Evolutionary conservation across 306 rosid genomes (phyloP).

Genomic region (Arachis stenosperma): DNA sequence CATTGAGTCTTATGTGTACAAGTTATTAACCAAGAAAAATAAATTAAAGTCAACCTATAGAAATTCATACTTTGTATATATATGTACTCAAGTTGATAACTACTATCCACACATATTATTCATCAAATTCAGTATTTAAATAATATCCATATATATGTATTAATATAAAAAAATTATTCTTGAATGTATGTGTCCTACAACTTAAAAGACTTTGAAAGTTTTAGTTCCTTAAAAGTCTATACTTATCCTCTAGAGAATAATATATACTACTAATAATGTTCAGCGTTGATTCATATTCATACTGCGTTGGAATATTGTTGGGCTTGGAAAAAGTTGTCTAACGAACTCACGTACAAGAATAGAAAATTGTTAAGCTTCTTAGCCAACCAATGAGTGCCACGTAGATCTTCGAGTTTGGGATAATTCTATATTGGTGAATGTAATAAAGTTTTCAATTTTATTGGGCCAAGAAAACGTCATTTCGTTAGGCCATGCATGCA

Average conservation of each 20-base stretch:
- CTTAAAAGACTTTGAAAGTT: constrained; percentile 1
- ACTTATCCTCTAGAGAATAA: neutral
- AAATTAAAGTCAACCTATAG: neutral
- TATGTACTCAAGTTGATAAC: neutral
- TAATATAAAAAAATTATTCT: neutral
- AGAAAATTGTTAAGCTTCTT: no score
- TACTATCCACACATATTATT: neutral
- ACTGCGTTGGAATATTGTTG: neutral
- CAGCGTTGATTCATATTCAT: neutral
- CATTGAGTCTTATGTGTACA: neutral
- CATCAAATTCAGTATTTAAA: neutral
- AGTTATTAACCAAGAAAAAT: neutral
- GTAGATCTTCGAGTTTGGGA: no score
- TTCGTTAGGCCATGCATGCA: no score
- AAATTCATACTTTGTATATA: neutral
- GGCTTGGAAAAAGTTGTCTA: neutral
- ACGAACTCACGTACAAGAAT: no score
- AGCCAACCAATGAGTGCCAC: no score
- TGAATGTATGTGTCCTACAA: neutral
- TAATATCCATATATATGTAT: neutral
- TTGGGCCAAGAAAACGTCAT: no score
- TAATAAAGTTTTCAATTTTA: no score
- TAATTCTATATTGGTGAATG: no score
- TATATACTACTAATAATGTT: no score
- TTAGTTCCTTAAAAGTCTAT: constrained; percentile 18